These are phyloP conservation scores for Russula griseocarnosa DNA, from an alignment of 768 basidiomycete species.

Conservation along the genomic window DNA sequence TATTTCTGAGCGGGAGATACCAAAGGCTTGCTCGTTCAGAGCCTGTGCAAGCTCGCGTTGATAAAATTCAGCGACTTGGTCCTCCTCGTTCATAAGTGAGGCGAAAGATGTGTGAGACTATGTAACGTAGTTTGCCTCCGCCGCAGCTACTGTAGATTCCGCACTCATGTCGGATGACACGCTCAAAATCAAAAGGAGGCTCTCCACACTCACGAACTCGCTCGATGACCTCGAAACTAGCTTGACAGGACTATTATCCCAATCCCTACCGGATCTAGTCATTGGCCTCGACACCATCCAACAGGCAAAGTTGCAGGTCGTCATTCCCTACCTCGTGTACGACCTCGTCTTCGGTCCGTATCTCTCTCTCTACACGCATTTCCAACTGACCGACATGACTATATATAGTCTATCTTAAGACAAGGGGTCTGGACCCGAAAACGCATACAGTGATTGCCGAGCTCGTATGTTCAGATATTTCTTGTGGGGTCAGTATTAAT, in stretches of 20 bases:
- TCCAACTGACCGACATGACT: background rate
- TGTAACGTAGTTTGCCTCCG: background rate
- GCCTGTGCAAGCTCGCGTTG: constrained; percentile 21
- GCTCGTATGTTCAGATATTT: constrained; percentile 42
- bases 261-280: constrained; percentile 63
- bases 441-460: constrained; percentile 75
- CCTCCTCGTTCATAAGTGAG: constrained; percentile 4
- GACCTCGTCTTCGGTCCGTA: constrained; percentile 79
- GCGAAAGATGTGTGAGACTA: background rate
- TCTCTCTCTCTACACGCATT: background rate
- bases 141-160: no score
- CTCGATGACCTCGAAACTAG: constrained; percentile 65
- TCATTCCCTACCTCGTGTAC: constrained; percentile 77
- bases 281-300: constrained; percentile 65
- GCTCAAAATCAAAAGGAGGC: constrained; percentile 37
- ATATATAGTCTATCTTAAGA: constrained; percentile 69
- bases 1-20: constrained; percentile 12
- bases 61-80: constrained; percentile 17
- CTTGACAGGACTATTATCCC: constrained; percentile 63
- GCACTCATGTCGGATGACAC: constrained; percentile 38
- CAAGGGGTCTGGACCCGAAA: constrained; percentile 73
- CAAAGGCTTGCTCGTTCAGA: constrained; percentile 25
- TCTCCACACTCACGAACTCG: constrained; percentile 50
- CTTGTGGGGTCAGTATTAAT: no score
- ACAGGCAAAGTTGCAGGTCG: constrained; percentile 76